These are phyloP conservation scores for Rhypophila decipiens DNA, from an alignment of 495 filamentous ascomycete species.

Conservation along the genomic window DNA sequence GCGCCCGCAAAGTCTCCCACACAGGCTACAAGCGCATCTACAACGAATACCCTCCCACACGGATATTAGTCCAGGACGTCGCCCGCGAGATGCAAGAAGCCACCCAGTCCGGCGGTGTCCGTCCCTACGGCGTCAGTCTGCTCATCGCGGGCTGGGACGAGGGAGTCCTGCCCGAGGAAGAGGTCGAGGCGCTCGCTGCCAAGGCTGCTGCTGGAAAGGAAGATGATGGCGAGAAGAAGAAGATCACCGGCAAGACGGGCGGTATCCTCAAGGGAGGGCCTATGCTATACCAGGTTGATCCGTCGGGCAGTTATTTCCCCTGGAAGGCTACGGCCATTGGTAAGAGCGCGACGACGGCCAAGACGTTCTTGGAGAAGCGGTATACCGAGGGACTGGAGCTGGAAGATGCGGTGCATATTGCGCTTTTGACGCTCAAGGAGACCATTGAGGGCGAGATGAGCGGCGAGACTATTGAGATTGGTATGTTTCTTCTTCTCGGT, in stretches of 20 bases:
- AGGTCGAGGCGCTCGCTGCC: conserved; percentile 42
- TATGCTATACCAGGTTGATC: conserved; percentile 97
- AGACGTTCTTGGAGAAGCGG: conserved; percentile 97
- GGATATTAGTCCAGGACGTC: conserved; percentile 98
- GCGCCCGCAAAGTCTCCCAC: conserved; percentile 97
- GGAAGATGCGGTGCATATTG: conserved; percentile 98
- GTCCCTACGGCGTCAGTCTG: conserved; percentile 94
- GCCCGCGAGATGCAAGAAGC: conserved; percentile 98
- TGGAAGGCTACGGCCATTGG: conserved; percentile 99
- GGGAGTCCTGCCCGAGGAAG: conserved; percentile 75
- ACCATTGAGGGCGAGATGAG: conserved; percentile 99
- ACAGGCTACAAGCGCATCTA: conserved; percentile 99
- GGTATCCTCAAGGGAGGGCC: conserved; percentile 94
- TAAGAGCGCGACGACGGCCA: conserved; percentile 95
- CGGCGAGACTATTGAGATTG: conserved; percentile 97
- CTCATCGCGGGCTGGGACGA: conserved; percentile 98
- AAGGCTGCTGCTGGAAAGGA: conserved; percentile 26
- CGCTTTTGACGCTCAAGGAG: conserved; percentile 94
- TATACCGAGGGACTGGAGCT: conserved; percentile 96
- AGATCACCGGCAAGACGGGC: conserved; percentile 75
- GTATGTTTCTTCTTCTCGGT: conserved; percentile 40
- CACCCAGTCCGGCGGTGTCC: conserved; percentile 93
- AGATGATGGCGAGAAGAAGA: conserved; percentile 59
- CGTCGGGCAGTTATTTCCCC: conserved; percentile 92
- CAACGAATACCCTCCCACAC: conserved; percentile 98